Evolutionary conservation across 2,329 filamentous ascomycete species (phyloP), one percentile per base, ranked within the genome.

Genomic region (Blastomyces emzantsi): DNA sequence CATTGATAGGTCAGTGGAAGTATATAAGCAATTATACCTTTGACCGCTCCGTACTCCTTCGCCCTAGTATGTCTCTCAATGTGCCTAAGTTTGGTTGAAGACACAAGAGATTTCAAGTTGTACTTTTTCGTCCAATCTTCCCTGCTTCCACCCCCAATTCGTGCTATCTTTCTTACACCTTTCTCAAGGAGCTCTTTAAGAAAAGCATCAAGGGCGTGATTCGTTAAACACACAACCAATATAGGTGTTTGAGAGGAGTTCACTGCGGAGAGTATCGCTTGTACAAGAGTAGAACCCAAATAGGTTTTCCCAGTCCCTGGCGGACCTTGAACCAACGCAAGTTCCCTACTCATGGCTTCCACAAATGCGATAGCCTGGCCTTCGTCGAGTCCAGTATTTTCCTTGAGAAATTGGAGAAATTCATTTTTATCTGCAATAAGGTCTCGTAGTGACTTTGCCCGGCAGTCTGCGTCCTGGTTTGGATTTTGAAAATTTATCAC

Each of bases 191-290:
- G 64, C 49, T 69, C 69, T 33, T 66, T 65, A 1, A 74, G 65
- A 47, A 73, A 73, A 45, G 65, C 69, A 58, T 74, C 72, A 11
- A 74, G 68, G 15, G 72, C 72, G 61, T 73, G 72, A 59, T 74
- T 74, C 11, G 72, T 73, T 61, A 70, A 65, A 60, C 71, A 73
- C 3, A 72, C 72, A 5, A 70, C 65, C 11, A 74, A 63, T n/a
- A 74, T 70, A 5, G 73, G 73, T 51, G 68, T 72, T 28, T 65
- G 56, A 6, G 19, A 33, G 28, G 60, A 58, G 7, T 45, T 36
- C n/a, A 68, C 65, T 2, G 70, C 71, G 1, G 64, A 67, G 6
- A 74, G 63, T 41, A 74, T 65, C 4, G 69, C 67, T 51, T 67
- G 70, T 11, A 65, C 62, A 8, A 70, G 57, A 17, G 68, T 61